A percentile compares a stretch with the other conserved stretches of the same genome.
phyloP scores from a whole-genome alignment of 2,329 filamentous ascomycete species.

The Periconia sp. region DNA sequence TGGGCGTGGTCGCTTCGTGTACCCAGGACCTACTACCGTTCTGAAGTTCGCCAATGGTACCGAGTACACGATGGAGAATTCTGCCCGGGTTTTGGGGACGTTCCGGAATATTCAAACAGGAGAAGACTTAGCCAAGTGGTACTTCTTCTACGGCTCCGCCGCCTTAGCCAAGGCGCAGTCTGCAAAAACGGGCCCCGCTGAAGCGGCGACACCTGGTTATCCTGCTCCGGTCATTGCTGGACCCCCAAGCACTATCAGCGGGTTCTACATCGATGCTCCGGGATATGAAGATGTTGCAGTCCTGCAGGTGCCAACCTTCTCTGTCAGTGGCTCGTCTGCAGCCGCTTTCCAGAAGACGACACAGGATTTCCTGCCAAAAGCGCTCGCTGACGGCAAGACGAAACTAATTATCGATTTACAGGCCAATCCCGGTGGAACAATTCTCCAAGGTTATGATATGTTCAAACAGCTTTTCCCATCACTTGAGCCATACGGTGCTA shows the following conservation, averaged over 20 bases:
- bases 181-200: constrained; percentile 10
- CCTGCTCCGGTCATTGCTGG: constrained; percentile 49
- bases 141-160: constrained; percentile 37
- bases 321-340: constrained; percentile 25
- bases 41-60: constrained; percentile 55
- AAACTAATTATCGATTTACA: constrained; percentile 67
- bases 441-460: constrained; percentile 66
- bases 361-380: constrained; percentile 49
- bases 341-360: constrained; percentile 48
- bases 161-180: constrained; percentile 11
- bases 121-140: constrained; percentile 47
- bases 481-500: constrained; percentile 56
- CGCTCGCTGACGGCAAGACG: constrained; percentile 59
- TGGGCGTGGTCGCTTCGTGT: constrained; percentile 51
- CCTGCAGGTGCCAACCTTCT: constrained; percentile 51
- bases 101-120: constrained; percentile 50
- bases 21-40: constrained; percentile 51
- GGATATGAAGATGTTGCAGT: constrained; percentile 55
- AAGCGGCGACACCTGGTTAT: constrained; percentile 47
- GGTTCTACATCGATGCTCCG: constrained; percentile 52
- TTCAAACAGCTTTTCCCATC: constrained; percentile 64
- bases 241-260: constrained; percentile 50
- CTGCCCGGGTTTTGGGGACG: constrained; percentile 45
- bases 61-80: constrained; percentile 49
- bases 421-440: constrained; percentile 65